Evolutionary conservation across 2,329 filamentous ascomycete genomes (phyloP).

Genomic region (Ophiostoma sp.): DNA sequence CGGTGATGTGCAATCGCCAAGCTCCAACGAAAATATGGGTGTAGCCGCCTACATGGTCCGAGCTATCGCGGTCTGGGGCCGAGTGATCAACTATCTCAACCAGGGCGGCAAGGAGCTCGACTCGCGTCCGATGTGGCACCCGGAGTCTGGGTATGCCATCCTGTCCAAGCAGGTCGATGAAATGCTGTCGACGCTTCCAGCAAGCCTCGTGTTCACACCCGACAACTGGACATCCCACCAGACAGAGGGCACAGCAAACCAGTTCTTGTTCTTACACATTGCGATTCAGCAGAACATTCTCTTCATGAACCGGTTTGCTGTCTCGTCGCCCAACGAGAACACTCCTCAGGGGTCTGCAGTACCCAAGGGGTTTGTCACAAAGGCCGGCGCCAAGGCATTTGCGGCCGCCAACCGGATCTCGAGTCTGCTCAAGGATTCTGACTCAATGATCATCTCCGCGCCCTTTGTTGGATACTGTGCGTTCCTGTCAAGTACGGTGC

Average conservation of each 20-base stretch:
- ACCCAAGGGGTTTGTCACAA: conserved; percentile 70
- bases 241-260: conserved; percentile 79
- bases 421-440: conserved; percentile 71
- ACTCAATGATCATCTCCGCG: conserved; percentile 74
- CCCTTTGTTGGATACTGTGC: conserved; percentile 94
- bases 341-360: conserved; percentile 42
- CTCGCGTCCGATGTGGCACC: conserved; percentile 70
- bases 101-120: conserved; percentile 81
- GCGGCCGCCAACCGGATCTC: conserved; percentile 84
- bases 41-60: conserved; percentile 87
- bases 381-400: conserved; percentile 69
- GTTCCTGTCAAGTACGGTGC: conserved; percentile 89
- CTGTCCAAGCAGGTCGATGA: conserved; percentile 67
- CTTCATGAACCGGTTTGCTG: conserved; percentile 83
- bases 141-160: conserved; percentile 67
- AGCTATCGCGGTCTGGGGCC: conserved; percentile 81
- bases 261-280: conserved; percentile 89
- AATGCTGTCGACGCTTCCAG: conserved; percentile 64
- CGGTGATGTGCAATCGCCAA: conserved; percentile 43
- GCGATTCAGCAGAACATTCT: conserved; percentile 82
- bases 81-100: conserved; percentile 83
- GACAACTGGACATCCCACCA: conserved; percentile 83
- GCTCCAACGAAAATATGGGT: conserved; percentile 77
- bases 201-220: conserved; percentile 63
- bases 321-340: conserved; percentile 62